A percentile compares a stretch with the other conserved stretches of the same genome.
Conservation (phyloP, 1,284 basidiomycete genomes). For the Cerioporus squamosus region DNA sequence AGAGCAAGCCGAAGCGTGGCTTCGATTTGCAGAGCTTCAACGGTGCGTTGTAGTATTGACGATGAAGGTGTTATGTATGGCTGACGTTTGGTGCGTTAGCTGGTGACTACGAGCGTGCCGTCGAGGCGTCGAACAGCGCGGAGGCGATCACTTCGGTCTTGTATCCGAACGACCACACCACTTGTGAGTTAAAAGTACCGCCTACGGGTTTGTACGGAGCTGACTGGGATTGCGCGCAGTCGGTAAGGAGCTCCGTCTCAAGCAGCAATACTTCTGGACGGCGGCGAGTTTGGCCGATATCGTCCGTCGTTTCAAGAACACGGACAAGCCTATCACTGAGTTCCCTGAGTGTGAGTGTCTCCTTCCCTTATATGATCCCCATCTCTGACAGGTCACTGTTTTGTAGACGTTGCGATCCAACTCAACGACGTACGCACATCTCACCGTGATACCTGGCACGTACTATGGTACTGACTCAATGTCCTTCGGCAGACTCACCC, state of each 20-base stretch:
- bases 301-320: conserved; percentile 80
- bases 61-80: background rate
- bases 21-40: conserved; percentile 95
- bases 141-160: conserved; percentile 91
- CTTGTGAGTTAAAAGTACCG: conserved; percentile 48
- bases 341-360: conserved; percentile 77
- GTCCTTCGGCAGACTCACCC: conserved; percentile 79
- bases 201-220: background rate
- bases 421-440: conserved; percentile 74
- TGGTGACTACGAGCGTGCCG: conserved; percentile 88
- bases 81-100: conserved; percentile 45
- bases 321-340: conserved; percentile 73
- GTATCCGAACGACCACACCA: conserved; percentile 84
- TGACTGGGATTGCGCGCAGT: conserved; percentile 42
- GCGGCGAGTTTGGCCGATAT: conserved; percentile 88
- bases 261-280: conserved; percentile 96
- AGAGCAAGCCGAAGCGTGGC: conserved; percentile 87
- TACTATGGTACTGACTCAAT: conserved; percentile 8
- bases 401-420: conserved; percentile 82
- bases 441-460: background rate
- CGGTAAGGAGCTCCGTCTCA: conserved; percentile 90
- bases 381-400: background rate
- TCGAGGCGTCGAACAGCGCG: conserved; percentile 85
- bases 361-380: background rate
- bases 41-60: conserved; percentile 45